These are phyloP conservation scores for Saccharomycopsis fibuligera DNA, from an alignment of 805 yeast genomes.

Conservation along the genomic window DNA sequence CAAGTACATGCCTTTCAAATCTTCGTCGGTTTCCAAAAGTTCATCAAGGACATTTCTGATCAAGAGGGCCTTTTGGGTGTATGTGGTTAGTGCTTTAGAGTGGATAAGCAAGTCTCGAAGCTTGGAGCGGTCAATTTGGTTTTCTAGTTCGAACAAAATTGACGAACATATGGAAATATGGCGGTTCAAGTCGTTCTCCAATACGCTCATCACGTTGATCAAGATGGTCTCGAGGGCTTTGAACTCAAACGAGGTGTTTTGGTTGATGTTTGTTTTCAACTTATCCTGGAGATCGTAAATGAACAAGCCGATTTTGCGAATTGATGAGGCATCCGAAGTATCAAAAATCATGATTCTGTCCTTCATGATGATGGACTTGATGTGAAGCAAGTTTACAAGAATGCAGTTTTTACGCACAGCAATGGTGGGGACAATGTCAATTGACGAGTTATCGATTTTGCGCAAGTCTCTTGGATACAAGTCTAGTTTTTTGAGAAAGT, in stretches of 20 bases:
- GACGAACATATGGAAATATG: conserved; percentile 71
- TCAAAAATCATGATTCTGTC: conserved; percentile 75
- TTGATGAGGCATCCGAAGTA: conserved; percentile 43
- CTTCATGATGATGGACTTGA: conserved; percentile 68
- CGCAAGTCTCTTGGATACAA: conserved; percentile 85
- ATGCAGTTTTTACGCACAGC: conserved; percentile 69
- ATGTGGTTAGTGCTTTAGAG: conserved; percentile 76
- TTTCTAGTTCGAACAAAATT: conserved; percentile 71
- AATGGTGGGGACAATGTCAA: conserved; percentile 77
- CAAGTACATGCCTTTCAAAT: conserved; percentile 71
- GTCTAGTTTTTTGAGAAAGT: conserved; percentile 61
- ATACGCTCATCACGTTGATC: conserved; percentile 68
- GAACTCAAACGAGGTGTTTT: conserved; percentile 75
- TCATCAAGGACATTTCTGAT: conserved; percentile 84
- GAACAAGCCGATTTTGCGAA: conserved; percentile 58
- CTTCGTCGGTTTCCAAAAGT: conserved; percentile 81
- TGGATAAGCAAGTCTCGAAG: conserved; percentile 74
- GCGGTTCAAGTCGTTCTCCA: conserved; percentile 82
- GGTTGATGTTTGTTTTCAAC: conserved; percentile 26
- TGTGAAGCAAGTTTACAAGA: conserved; percentile 67
- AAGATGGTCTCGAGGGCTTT: conserved; percentile 85
- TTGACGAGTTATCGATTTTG: conserved; percentile 70
- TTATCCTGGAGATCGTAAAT: conserved; percentile 63
- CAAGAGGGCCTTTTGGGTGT: conserved; percentile 74
- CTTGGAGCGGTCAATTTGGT: conserved; percentile 72